A percentile compares a stretch with the other conserved stretches of the same genome.
phyloP scores from a whole-genome alignment of 208 protist species.

The Sergeia podlipaevii region DNA sequence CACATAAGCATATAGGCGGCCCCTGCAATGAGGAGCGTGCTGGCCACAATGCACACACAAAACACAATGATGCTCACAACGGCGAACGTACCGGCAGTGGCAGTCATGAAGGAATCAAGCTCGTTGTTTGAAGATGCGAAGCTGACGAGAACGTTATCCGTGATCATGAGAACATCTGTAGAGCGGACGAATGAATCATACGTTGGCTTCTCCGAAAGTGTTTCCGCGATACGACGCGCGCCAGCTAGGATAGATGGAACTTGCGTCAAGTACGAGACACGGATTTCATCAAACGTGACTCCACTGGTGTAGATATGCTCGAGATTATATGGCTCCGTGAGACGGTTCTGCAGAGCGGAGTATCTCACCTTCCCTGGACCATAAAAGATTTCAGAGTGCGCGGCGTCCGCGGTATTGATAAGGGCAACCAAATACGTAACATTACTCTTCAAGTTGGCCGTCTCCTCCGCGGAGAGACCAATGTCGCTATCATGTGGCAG shows the following conservation, averaged over 20 bases:
- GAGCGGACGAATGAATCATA: background rate
- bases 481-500: constrained; percentile 1
- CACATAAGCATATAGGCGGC: constrained; percentile 8
- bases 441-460: constrained; percentile 5
- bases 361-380: background rate
- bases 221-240: constrained; percentile 4
- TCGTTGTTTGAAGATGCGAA: background rate
- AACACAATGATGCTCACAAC: constrained; percentile 5
- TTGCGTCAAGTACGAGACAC: constrained; percentile 6
- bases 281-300: background rate
- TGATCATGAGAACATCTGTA: constrained; percentile 5
- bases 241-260: constrained; percentile 1
- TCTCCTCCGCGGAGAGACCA: background rate
- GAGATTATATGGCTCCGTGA: constrained; percentile 6
- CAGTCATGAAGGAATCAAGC: background rate
- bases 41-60: constrained; percentile 4
- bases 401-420: constrained; percentile 7
- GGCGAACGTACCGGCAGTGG: background rate
- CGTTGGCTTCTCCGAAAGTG: background rate
- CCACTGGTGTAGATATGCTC: constrained; percentile 4
- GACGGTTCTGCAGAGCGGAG: background rate
- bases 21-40: background rate
- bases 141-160: constrained; percentile 5
- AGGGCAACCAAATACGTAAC: constrained; percentile 7
- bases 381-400: background rate